These are phyloP conservation scores for Syzygium grande DNA, from an alignment of 345 rosid species.

Conservation along the genomic window DNA sequence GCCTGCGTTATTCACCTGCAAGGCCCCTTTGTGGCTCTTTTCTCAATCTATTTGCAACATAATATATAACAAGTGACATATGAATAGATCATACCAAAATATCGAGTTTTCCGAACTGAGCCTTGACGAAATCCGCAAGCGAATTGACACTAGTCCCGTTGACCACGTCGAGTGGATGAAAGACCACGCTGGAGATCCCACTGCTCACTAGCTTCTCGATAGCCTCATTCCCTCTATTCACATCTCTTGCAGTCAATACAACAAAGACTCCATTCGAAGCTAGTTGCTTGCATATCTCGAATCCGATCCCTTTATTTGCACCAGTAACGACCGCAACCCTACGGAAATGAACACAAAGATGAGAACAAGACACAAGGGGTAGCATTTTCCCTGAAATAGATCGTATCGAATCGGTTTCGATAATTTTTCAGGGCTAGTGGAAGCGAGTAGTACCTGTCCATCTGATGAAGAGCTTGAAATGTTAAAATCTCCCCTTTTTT, in stretches of 20 bases:
- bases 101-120: background rate
- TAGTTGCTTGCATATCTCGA: slow-evolving; percentile 6
- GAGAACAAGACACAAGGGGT: too few species aligned
- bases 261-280: slow-evolving; percentile 2
- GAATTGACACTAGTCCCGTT: background rate
- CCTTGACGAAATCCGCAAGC: background rate
- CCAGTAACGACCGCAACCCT: slow-evolving; percentile 15
- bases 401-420: too few species aligned
- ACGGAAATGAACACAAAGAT: background rate
- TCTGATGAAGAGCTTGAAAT: background rate
- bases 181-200: slow-evolving; percentile 1
- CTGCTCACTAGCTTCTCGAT: background rate
- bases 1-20: background rate
- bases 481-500: background rate
- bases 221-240: slow-evolving; percentile 1
- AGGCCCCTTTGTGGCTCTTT: too few species aligned
- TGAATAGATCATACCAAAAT: background rate
- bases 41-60: too few species aligned
- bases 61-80: too few species aligned
- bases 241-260: slow-evolving; percentile 11
- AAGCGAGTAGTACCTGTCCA: background rate
- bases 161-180: slow-evolving; percentile 3
- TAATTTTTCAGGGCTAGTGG: too few species aligned
- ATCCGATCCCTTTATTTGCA: slow-evolving; percentile 13
- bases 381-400: too few species aligned